Evolutionary conservation across 441 rosid species (phyloP), one percentile per base, ranked within the genome.

Genomic region (Gossypium schwendimanii): DNA sequence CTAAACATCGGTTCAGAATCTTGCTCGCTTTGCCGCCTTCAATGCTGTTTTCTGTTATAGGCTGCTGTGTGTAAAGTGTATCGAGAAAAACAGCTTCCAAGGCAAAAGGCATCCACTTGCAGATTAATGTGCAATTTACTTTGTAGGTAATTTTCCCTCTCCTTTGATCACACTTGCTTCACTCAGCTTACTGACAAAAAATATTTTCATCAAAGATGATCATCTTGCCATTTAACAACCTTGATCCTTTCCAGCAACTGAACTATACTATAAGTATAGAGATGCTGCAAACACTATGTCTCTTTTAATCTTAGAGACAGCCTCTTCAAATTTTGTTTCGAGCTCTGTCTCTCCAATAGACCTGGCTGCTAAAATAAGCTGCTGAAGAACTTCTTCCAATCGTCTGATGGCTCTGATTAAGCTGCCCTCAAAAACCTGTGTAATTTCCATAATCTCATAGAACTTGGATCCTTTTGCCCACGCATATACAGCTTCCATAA

Each of bases 281-380:
- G 99, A 95, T 45, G 98, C 98, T n/a, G 97, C 98, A 76, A 95
- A 93, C 5, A 95, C 99, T 24, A 95, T 93, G 84, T 95, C 99
- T 79, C 99, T 88, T 86, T 93, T 93, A 78, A 93, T 90, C 80
- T 87, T 93, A n/a, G 91, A 86, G 77, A 91, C 97, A 8, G 96
- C 97, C 69, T 88, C 97, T 81, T 95, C 97, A 53, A 93, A 87
- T 78, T 95, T 95, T 7, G 84, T 79, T 80, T 93, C 88, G 18
- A 95, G 86, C 76, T 90, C 87, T 15, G 88, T 91, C 82, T 93
- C 99, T 62, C 99, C 99, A 5, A 91, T 84, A 15, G 98, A 91
- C 68, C 88, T 90, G 63, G 97, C 94, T 9, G 99, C 95, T 45
- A 81, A 81, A 84, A 95, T 90, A 73, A 95, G 97, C 86, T 93